Evolutionary conservation across 805 yeast species (phyloP), one percentile per base, ranked within the genome.

Genomic region (Spathaspora passalidarum): DNA sequence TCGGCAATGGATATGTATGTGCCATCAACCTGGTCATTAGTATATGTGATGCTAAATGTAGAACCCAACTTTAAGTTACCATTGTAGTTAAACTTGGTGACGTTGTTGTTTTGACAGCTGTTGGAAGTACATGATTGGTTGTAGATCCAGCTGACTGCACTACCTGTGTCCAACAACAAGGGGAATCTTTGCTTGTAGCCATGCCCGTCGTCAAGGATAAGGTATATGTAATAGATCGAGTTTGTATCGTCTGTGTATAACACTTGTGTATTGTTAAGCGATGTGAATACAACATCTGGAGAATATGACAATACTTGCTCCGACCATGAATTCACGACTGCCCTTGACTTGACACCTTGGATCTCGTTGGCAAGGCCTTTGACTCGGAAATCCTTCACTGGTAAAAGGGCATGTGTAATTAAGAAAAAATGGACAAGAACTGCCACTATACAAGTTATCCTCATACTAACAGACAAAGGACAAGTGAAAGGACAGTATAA

Each of bases 131-230:
- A 82, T 32, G 73, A 60, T 1, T 68, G 58, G 40, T 79, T 81
- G 56, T 80, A 81, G 3, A 83, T 70, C 88, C 88, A 83, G 2
- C 81, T 57, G 47, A 81, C 76, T 14, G 82, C 81, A 21, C 85
- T 79, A 5, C 86, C 88, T 0, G 88, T 83, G 59, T 83, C 88
- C 14, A 83, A 62, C 16, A 83, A 68, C 34, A 83, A 62, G 4
- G 79, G 78, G 52, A 73, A 80, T 25, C 64, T 63, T n/a, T 58
- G 57, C n/a, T 66, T 53, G 36, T 59, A 57, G 3, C 23, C 18
- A 4, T 29, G 13, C 10, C 11, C 14, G 22, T 54, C 42, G 2
- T 59, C 40, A 21, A 66, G 42, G 6, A 53, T 35, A 10, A 46
- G 37, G 21, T 50, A 44, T 29, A 58, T 40, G 40, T 53, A 59